These are phyloP conservation scores for Halophytophthora batemanensis DNA, from an alignment of 352 stramenopile species.

Conservation along the genomic window DNA sequence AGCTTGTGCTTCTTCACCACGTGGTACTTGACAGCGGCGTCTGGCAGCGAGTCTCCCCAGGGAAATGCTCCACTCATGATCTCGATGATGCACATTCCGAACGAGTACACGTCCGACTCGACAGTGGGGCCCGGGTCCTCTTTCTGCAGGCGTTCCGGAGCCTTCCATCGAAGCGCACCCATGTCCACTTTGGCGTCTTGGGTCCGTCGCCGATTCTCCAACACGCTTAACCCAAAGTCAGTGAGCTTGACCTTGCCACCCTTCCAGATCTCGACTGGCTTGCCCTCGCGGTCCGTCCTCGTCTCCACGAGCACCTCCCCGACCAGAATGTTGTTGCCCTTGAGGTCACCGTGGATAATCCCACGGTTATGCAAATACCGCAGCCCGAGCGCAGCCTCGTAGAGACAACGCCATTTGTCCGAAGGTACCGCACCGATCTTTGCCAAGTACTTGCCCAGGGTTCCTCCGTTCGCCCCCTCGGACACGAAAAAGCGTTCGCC, in stretches of 20 bases:
- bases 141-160: slow-evolving; percentile 3
- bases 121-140: neutral
- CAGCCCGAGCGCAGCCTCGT: neutral
- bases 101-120: slow-evolving; percentile 11
- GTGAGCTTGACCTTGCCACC: too few relatives aligned
- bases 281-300: neutral
- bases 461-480: neutral
- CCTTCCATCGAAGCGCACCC: slow-evolving; percentile 6
- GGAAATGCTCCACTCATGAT: slow-evolving; percentile 5
- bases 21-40: slow-evolving; percentile 3
- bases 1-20: slow-evolving; percentile 1
- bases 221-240: neutral
- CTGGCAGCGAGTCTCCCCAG: slow-evolving; percentile 2
- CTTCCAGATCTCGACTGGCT: too few relatives aligned
- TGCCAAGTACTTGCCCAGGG: neutral
- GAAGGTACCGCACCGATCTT: neutral
- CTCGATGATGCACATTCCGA: slow-evolving; percentile 18
- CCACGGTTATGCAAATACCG: neutral
- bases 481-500: neutral
- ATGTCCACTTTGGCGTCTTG: neutral
- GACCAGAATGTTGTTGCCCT: slow-evolving; percentile 1
- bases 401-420: neutral
- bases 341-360: neutral
- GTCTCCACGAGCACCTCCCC: neutral
- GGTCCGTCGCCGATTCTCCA: neutral